Percentiles rank a stretch among this genome's conserved stretches.
Conservation (phyloP, 2,329 filamentous ascomycete species). For the Malbranchea zuffiana region DNA sequence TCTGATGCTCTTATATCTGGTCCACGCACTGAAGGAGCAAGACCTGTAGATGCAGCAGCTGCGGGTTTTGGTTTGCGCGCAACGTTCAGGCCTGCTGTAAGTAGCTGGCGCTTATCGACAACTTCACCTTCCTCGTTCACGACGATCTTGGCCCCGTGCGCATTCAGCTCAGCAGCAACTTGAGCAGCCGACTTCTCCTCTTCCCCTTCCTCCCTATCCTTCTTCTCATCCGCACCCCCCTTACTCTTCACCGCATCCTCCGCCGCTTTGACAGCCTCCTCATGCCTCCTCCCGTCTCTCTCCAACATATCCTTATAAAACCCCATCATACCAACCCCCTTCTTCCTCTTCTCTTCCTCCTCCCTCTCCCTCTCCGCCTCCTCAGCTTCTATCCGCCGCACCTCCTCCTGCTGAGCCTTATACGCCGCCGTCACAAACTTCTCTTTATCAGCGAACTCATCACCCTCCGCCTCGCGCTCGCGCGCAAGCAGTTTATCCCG, state of each 20-base stretch:
- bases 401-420: conserved; percentile 53
- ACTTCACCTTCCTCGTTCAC: conserved; percentile 56
- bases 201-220: conserved; percentile 21
- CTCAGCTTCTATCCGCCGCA: conserved; percentile 46
- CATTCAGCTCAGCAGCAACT: conserved; percentile 45
- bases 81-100: conserved; percentile 52
- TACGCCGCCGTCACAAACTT: conserved; percentile 57
- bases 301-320: conserved; percentile 52
- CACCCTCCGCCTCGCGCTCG: conserved; percentile 55
- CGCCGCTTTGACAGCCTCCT: conserved; percentile 46
- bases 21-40: background rate
- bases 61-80: conserved; percentile 42
- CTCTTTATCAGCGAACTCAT: conserved; percentile 56
- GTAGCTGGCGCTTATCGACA: conserved; percentile 52
- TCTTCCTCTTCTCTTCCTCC: conserved; percentile 42
- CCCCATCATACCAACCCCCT: conserved; percentile 45
- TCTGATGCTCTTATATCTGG: conserved; percentile 4
- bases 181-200: conserved; percentile 42
- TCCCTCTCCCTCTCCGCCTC: conserved; percentile 44
- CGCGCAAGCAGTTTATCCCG: conserved; percentile 49
- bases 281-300: conserved; percentile 47
- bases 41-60: conserved; percentile 13
- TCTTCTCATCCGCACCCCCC: conserved; percentile 17
- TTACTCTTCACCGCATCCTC: conserved; percentile 34
- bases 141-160: conserved; percentile 41